phyloP scores from a whole-genome alignment of 2,329 filamentous ascomycete genomes.

The Chalara sp. region DNA sequence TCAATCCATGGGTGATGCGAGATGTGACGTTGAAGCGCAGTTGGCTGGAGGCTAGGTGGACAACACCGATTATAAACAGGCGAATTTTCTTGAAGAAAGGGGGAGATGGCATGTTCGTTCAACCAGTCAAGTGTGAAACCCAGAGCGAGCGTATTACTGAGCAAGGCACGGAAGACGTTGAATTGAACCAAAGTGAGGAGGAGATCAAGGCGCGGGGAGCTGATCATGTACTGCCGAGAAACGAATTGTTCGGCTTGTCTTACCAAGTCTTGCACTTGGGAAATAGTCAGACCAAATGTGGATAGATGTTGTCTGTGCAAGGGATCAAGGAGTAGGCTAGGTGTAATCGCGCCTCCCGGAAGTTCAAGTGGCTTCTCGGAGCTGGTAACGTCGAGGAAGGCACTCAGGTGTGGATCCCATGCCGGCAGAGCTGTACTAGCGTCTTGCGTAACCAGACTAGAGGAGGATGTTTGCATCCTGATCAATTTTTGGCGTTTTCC shows the following conservation, averaged over 20 bases:
- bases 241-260: not conserved
- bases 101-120: not conserved
- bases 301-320: not conserved
- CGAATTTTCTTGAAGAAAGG: not conserved
- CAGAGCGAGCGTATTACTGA: not conserved
- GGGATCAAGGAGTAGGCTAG: not conserved
- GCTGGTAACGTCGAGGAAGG: not conserved
- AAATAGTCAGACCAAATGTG: too few relatives aligned
- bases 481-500: not conserved
- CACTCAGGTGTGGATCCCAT: not conserved
- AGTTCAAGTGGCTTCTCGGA: not conserved
- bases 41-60: constrained; percentile 19
- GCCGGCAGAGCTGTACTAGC: not conserved
- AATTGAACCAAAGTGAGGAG: not conserved
- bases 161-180: not conserved
- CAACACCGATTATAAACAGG: not conserved
- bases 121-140: not conserved
- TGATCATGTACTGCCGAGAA: not conserved
- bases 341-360: not conserved
- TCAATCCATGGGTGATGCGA: constrained; percentile 31
- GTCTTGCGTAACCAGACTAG: not conserved
- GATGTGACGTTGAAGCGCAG: constrained; percentile 21
- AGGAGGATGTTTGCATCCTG: not conserved
- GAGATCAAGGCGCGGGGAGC: not conserved
- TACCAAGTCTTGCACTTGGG: not conserved